Base-by-base conservation (phyloP, 2,329 filamentous ascomycete genomes). In the Aciculosporium take region DNA sequence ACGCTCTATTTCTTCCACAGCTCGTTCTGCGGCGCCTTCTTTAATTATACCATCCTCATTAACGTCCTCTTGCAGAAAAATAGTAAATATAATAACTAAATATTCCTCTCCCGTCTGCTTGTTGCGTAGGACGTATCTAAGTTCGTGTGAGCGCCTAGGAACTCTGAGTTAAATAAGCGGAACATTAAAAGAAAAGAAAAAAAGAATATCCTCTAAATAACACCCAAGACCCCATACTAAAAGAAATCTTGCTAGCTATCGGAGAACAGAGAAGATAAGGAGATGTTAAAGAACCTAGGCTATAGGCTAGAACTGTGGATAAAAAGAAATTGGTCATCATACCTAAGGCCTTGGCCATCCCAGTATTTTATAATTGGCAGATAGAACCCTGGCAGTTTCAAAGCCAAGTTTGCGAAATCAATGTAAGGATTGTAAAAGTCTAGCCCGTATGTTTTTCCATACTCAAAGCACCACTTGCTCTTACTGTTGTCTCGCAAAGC, bases 81-180 rank as follows among this genome's bases (percentile, higher is more conserved):
- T 67, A 15, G 79, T 81, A 57, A 96, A 89, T 5, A 86, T 62
- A 13, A 96, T 68, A 35, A 89, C 84, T 24, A 94, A 76, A 51
- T 94, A 84, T 13, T 84, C 72, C 27, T 84, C 73, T 37, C 74
- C 74, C 0, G 84, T 89, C 18, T 68, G 61, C 46, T 76, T 76
- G 61, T 95, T 84, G 56, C 88, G 89, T 55, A 96, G 72, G 44
- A 93, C 85, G 63, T 96, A 95, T 72, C 88, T 88, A 64, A 93
- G 74, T 51, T 79, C 72, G 64, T 93, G 84, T 67, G 84, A 81
- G 69, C 83, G 84, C 57, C 75, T 72, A 53, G 53, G 52, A 37
- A 45, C 43, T 33, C 43, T 29, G 45, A 42, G 40, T 52, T 51
- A 49, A 53, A 27, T 24, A 32, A 28, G 37, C 29, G 27, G 43